These are phyloP conservation scores for Pythium chondricola DNA, from an alignment of 352 stramenopile species.

Conservation along the genomic window DNA sequence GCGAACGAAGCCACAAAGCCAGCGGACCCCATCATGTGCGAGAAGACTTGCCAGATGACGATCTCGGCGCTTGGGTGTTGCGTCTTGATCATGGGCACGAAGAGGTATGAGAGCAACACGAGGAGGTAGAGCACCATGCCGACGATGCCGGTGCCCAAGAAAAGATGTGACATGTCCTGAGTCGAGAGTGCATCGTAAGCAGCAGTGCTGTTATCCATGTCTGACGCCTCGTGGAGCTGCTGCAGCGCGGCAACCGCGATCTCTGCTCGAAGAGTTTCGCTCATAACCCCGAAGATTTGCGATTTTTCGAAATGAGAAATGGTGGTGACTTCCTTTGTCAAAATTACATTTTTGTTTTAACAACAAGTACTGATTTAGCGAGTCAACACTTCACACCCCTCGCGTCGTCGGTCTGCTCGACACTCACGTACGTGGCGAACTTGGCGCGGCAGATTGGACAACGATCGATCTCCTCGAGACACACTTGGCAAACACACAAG, in stretches of 20 bases:
- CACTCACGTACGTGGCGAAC: constrained; percentile 54
- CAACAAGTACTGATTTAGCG: background rate
- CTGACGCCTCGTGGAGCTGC: too few species aligned
- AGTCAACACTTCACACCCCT: background rate
- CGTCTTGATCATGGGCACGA: constrained; percentile 68
- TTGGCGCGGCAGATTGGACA: constrained; percentile 62
- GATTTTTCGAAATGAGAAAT: too few species aligned
- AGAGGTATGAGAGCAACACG: constrained; percentile 61
- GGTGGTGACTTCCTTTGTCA: too few species aligned
- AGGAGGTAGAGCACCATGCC: constrained; percentile 54
- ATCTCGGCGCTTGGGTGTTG: constrained; percentile 72
- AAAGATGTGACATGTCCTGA: constrained; percentile 41
- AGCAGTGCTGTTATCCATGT: too few species aligned
- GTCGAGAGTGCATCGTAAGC: constrained; percentile 56
- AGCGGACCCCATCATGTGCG: constrained; percentile 46
- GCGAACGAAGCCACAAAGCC: constrained; percentile 59
- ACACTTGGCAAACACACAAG: constrained; percentile 55
- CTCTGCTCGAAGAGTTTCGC: too few species aligned
- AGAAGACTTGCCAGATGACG: constrained; percentile 75
- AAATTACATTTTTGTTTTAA: too few species aligned
- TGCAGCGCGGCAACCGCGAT: too few species aligned
- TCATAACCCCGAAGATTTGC: too few species aligned
- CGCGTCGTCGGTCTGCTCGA: background rate
- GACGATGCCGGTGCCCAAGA: constrained; percentile 52
- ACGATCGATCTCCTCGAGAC: constrained; percentile 63